These are phyloP conservation scores for Scenedesmus sp. DNA, from an alignment of 163 green algal genomes.

Conservation along the genomic window DNA sequence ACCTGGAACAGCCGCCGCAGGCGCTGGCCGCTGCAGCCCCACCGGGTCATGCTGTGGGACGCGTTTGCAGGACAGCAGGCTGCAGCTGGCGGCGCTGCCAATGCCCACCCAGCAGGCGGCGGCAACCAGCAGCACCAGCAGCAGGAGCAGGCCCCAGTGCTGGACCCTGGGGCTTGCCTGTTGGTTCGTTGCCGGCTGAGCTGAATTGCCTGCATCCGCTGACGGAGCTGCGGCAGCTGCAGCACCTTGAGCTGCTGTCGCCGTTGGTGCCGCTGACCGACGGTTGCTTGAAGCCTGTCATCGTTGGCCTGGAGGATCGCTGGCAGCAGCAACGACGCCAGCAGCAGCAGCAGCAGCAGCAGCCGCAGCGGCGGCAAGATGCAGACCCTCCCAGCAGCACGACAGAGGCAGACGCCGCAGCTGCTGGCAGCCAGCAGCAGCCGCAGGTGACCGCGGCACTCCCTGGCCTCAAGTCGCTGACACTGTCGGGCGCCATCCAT, in stretches of 20 bases:
- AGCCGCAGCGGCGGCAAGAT: too few species aligned
- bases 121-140: constrained; percentile 11
- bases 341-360: not conserved
- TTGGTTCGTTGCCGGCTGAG: not conserved
- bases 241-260: constrained; percentile 36
- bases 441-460: not conserved
- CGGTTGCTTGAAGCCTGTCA: not conserved
- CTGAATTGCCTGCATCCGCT: constrained; percentile 36
- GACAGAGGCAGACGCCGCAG: not conserved
- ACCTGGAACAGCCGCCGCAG: not conserved
- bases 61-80: not conserved
- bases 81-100: not conserved
- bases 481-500: constrained; percentile 17
- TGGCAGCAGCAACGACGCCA: constrained; percentile 11
- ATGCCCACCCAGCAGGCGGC: constrained; percentile 9
- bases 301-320: not conserved
- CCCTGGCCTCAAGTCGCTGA: not conserved
- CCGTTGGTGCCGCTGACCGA: constrained; percentile 25
- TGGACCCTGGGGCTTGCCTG: constrained; percentile 4
- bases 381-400: not conserved
- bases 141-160: not conserved
- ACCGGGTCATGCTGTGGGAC: not conserved
- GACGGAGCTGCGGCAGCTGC: constrained; percentile 1
- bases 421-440: not conserved
- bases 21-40: not conserved